These are phyloP conservation scores for Melastoma candidum DNA, from an alignment of 441 rosid species.

Conservation along the genomic window DNA sequence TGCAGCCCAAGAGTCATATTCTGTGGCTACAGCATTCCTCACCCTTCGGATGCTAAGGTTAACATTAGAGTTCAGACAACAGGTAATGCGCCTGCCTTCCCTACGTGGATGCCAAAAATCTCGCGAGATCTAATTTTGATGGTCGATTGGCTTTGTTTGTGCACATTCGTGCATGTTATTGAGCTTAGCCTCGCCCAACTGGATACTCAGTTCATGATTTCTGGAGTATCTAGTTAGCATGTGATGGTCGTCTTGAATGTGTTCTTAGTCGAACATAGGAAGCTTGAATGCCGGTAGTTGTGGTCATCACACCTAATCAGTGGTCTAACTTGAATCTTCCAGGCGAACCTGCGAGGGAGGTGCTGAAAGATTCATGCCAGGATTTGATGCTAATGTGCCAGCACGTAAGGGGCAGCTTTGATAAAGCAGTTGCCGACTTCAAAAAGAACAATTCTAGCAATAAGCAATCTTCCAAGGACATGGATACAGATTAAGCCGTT, in stretches of 20 bases:
- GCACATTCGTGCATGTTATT: no score
- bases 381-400: conserved; percentile 70
- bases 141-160: no score
- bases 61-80: conserved; percentile 82
- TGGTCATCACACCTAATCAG: not conserved
- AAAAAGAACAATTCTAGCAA: conserved; percentile 17
- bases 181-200: no score
- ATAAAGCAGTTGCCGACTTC: conserved; percentile 41
- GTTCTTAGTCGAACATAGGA: no score
- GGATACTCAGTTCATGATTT: no score
- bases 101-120: no score
- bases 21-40: conserved; percentile 83
- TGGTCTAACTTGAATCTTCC: conserved; percentile 14
- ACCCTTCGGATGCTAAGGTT: conserved; percentile 82
- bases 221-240: no score
- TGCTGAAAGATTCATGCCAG: conserved; percentile 70
- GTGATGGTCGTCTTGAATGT: no score
- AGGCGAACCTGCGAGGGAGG: conserved; percentile 78
- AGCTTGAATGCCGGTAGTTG: not conserved
- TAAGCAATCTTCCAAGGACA: not conserved
- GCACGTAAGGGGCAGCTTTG: conserved; percentile 64
- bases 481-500: not conserved
- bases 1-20: conserved; percentile 75
- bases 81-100: conserved; percentile 28
- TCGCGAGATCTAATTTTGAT: no score